A percentile compares a stretch with the other conserved stretches of the same genome.
These are phyloP conservation scores for Luvunga scandens DNA, from an alignment of 345 rosid genomes.

Conservation along the genomic window DNA sequence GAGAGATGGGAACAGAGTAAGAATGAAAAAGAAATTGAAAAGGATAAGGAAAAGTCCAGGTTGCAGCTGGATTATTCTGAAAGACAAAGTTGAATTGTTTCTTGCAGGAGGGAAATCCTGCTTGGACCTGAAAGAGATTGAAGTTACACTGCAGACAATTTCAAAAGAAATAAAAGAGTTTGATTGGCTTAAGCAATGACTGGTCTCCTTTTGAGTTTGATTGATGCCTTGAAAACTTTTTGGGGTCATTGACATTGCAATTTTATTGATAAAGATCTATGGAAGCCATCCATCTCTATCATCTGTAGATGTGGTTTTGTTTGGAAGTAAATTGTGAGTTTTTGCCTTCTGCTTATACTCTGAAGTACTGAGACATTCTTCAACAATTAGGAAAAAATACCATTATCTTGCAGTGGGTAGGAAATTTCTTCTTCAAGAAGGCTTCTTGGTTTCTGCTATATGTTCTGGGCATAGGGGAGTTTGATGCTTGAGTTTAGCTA, in stretches of 20 bases:
- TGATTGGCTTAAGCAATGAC: neutral
- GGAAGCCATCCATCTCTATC: neutral
- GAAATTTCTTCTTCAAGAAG: neutral
- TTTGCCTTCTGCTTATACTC: neutral
- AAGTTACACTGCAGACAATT: conserved; percentile 33
- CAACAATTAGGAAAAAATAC: neutral
- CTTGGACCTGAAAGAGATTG: conserved; percentile 34
- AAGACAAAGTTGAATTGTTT: conserved; percentile 45
- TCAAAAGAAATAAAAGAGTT: conserved; percentile 30
- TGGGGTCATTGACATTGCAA: conserved; percentile 2
- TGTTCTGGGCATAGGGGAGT: neutral
- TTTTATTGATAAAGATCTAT: neutral
- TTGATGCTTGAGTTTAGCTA: neutral
- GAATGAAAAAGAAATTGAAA: conserved; percentile 43
- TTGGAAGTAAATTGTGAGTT: neutral
- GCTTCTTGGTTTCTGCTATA: neutral
- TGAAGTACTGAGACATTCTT: neutral
- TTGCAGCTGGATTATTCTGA: conserved; percentile 62
- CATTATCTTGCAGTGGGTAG: neutral
- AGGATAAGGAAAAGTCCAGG: conserved; percentile 74
- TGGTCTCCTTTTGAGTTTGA: neutral
- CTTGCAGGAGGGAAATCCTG: conserved; percentile 53
- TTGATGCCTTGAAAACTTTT: neutral
- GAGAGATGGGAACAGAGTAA: conserved; percentile 40
- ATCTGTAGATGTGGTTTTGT: neutral